These are phyloP conservation scores for Leptosphaerulina australis DNA, from an alignment of 2,329 filamentous ascomycete species.

Conservation along the genomic window DNA sequence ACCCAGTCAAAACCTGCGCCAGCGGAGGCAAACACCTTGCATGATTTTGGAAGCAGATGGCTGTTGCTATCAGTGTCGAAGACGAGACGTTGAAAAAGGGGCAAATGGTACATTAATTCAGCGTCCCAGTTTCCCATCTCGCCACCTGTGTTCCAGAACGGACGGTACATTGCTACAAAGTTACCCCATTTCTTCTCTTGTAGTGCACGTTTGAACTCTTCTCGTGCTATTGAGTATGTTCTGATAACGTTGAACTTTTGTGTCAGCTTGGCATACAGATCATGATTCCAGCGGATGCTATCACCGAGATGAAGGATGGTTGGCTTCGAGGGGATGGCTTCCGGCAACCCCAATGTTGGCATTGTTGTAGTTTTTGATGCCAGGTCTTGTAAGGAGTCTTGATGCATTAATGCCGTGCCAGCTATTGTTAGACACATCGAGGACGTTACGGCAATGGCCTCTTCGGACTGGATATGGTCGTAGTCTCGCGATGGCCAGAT, in stretches of 20 bases:
- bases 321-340: constrained; percentile 21
- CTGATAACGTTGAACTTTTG: constrained; percentile 49
- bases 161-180: constrained; percentile 59
- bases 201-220: constrained; percentile 50
- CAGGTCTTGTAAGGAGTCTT: background rate
- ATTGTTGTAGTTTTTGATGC: background rate
- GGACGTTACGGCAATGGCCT: no score
- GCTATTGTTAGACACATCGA: background rate
- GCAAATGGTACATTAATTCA: constrained; percentile 56
- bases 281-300: constrained; percentile 54
- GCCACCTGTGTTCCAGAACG: constrained; percentile 68
- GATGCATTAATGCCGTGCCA: background rate
- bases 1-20: constrained; percentile 70
- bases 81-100: background rate
- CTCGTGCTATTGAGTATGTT: constrained; percentile 47
- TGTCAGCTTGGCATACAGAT: constrained; percentile 47
- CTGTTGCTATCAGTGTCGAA: constrained; percentile 15
- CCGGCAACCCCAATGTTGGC: background rate
- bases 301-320: constrained; percentile 54
- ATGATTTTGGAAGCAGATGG: constrained; percentile 55
- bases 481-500: no score
- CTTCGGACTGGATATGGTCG: no score
- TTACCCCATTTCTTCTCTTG: constrained; percentile 50
- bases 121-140: constrained; percentile 69
- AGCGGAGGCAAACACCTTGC: constrained; percentile 64